Percentiles rank a stretch among this genome's conserved stretches.
Conservation (phyloP, 495 filamentous ascomycete genomes). For the Aspergillus hancockii region DNA sequence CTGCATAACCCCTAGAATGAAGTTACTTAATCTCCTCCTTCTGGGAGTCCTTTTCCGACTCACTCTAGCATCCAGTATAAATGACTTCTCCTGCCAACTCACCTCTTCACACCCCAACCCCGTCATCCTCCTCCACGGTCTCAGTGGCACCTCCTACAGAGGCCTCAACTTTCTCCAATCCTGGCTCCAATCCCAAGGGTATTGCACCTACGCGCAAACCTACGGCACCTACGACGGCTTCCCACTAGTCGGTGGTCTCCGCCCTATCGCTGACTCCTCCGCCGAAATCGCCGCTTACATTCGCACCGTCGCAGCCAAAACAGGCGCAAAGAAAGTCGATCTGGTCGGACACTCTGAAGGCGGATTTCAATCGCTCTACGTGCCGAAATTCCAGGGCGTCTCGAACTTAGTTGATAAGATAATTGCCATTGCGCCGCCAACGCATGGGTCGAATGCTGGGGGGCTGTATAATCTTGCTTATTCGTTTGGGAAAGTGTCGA, state of each 20-base stretch:
- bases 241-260: conserved; percentile 48
- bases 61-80: conserved; percentile 26
- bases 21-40: conserved; percentile 2
- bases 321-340: conserved; percentile 47
- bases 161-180: conserved; percentile 54
- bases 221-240: conserved; percentile 52
- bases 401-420: conserved; percentile 43
- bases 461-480: conserved; percentile 49
- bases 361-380: conserved; percentile 52
- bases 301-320: conserved; percentile 39
- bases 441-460: conserved; percentile 49
- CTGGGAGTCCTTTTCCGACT: conserved; percentile 14
- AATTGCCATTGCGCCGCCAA: conserved; percentile 52
- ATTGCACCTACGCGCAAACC: conserved; percentile 53
- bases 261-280: conserved; percentile 46
- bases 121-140: conserved; percentile 53
- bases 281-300: conserved; percentile 52
- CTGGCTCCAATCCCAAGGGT: conserved; percentile 51
- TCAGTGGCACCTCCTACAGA: conserved; percentile 51
- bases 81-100: conserved; percentile 44
- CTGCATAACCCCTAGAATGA: conserved; percentile 22
- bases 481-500: conserved; percentile 38
- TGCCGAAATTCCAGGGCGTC: conserved; percentile 51
- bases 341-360: conserved; percentile 59
- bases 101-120: conserved; percentile 41